Evolutionary conservation across 2,329 filamentous ascomycete species (phyloP).

Genomic region (Immersiporthe knoxdaviesiana): DNA sequence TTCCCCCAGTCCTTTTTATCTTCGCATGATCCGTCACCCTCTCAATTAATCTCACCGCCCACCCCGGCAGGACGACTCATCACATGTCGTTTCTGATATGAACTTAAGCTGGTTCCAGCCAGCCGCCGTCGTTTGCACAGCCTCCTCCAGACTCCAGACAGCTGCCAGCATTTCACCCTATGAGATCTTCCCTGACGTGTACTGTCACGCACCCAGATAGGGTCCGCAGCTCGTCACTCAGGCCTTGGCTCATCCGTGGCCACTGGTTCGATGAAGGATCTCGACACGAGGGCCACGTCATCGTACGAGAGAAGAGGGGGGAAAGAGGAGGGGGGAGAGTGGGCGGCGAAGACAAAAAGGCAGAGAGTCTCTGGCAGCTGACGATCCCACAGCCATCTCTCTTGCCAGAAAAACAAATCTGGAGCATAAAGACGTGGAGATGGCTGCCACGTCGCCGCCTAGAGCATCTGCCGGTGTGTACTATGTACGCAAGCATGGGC

Average conservation of each 20-base stretch:
- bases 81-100: constrained; percentile 1
- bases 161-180: not conserved
- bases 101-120: not conserved
- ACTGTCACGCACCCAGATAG: not conserved
- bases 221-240: not conserved
- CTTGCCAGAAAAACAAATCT: not conserved
- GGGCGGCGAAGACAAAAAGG: not conserved
- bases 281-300: constrained; percentile 5
- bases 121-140: not conserved
- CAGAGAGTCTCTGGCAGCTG: not conserved
- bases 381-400: not conserved
- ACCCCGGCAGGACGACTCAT: not conserved
- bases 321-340: not conserved
- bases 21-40: constrained; percentile 5
- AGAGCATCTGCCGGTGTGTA: not conserved
- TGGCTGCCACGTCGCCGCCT: constrained; percentile 16
- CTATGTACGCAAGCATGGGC: constrained; percentile 1
- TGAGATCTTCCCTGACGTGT: not conserved
- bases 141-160: not conserved
- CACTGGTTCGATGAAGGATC: not conserved
- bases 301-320: not conserved
- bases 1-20: not conserved
- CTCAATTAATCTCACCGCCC: not conserved
- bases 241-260: not conserved
- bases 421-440: not conserved